phyloP scores from a whole-genome alignment of 306 rosid genomes.

The Dalbergia cochinchinensis region DNA sequence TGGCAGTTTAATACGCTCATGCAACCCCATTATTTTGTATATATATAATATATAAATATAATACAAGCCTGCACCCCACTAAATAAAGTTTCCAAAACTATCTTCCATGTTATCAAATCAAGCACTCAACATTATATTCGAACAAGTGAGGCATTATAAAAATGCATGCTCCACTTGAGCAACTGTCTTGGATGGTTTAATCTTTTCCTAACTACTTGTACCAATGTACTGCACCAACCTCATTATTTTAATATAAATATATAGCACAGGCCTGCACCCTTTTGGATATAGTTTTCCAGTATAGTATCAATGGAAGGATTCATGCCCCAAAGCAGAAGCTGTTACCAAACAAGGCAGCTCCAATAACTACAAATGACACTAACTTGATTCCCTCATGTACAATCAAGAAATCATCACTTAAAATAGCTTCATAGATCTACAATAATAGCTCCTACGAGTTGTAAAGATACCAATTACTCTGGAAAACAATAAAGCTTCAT shows the following conservation, averaged over 20 bases:
- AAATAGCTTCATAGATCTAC: constrained; percentile 39
- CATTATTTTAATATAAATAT: neutral
- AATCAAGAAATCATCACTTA: neutral
- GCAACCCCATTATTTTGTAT: neutral
- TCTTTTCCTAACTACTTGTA: neutral
- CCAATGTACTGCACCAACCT: neutral
- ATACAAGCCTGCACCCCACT: neutral
- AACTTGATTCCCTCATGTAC: neutral
- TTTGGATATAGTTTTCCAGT: neutral
- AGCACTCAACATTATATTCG: neutral
- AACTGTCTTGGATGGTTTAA: neutral
- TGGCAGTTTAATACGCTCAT: neutral
- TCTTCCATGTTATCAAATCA: neutral
- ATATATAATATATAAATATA: neutral
- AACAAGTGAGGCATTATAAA: neutral
- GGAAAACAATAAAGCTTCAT: constrained; percentile 41
- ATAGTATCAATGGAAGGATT: neutral
- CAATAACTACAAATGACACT: neutral
- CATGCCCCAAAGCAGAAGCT: neutral
- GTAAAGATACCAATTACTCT: constrained; percentile 31
- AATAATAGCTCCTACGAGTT: constrained; percentile 34
- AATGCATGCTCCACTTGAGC: neutral
- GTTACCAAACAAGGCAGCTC: neutral
- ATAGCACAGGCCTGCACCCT: constrained; percentile 9
- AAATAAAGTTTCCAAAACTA: neutral